Evolutionary conservation across 2,329 filamentous ascomycete species (phyloP).

Genomic region (Alternaria rosae): DNA sequence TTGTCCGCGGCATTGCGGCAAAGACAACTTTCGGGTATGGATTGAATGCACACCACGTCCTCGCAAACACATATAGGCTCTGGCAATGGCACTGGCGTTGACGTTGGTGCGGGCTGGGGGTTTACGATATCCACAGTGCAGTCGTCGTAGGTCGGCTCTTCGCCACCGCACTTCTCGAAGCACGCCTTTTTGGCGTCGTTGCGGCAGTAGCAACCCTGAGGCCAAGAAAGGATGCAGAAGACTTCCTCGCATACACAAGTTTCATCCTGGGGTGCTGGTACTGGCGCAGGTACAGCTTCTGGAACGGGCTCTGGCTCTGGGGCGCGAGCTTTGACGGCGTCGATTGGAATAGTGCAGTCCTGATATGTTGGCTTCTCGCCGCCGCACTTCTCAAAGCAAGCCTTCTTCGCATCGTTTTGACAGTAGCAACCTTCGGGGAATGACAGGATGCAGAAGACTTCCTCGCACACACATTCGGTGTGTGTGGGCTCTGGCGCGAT

Average conservation of each 20-base stretch:
- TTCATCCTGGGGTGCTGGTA: background rate
- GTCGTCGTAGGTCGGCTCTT: background rate
- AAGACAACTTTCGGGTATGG: background rate
- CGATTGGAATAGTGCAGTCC: background rate
- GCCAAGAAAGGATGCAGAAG: conserved; percentile 30
- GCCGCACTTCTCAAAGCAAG: conserved; percentile 40
- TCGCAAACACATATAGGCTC: conserved; percentile 26
- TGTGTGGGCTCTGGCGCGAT: background rate
- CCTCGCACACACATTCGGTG: conserved; percentile 2
- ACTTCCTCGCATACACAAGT: conserved; percentile 27
- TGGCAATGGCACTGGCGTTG: background rate
- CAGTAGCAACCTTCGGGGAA: conserved; percentile 41
- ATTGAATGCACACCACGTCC: conserved; percentile 18
- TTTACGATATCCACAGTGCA: background rate
- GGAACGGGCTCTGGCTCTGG: background rate
- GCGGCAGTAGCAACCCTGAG: conserved; percentile 36
- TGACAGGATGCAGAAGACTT: conserved; percentile 26
- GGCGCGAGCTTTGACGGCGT: background rate
- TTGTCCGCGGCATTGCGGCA: background rate
- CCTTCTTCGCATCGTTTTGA: conserved; percentile 24
- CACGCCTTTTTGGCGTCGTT: conserved; percentile 30
- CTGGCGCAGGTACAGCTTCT: background rate
- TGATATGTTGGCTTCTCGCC: background rate
- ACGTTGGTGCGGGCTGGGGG: background rate
- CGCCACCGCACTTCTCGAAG: conserved; percentile 35